Base-by-base conservation (phyloP, 495 filamentous ascomycete species). In the Podospora fimiseda region DNA sequence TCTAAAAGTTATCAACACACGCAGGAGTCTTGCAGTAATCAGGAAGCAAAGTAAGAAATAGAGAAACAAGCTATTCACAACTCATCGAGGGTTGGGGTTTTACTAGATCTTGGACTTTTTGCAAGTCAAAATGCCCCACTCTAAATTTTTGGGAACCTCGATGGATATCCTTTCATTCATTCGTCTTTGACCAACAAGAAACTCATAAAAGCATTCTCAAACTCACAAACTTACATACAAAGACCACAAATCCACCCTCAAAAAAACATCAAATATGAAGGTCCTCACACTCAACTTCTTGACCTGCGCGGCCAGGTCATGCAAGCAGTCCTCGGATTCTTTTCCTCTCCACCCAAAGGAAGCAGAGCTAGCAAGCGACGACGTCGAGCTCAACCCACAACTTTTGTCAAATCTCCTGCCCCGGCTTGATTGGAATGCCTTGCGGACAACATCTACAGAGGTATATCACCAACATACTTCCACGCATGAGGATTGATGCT, bases 281-380 rank as follows among this genome's bases (percentile, higher is more conserved):
- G 74, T 99, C 54, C 81, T 99, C 42, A 97, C 91, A 43, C 86
- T 92, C 59, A 97, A 97, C 71, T 99, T 97, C 69, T 78, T 99
- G 61, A 91, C 89, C 53, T 99, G 93, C 78, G 91, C 93, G 18
- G 85, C 95, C 60, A 95, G 95, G 71, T 70, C 86, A 33, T 99
- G 93, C 84, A 95, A 95, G 70, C 73, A 83, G 50, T 80, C 80
- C 8, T 68, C 83, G 9, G 69, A 75, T 30, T 86, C 90, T 9
- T 96, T 95, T 61, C 91, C 94, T 0, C 76, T 97, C 18, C 94
- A 96, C 67, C 91, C 92, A 44, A 81, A 82, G 48, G 90, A 96
- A 55, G 91, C 87, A 48, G 91, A 95, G 66, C 82, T 98, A 14
- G 89, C 85, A 58, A 81, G 85, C 47, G 82, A 89, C 48, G 88